Evolutionary conservation across 768 basidiomycete species (phyloP).

Genomic region (Boletus sp.): DNA sequence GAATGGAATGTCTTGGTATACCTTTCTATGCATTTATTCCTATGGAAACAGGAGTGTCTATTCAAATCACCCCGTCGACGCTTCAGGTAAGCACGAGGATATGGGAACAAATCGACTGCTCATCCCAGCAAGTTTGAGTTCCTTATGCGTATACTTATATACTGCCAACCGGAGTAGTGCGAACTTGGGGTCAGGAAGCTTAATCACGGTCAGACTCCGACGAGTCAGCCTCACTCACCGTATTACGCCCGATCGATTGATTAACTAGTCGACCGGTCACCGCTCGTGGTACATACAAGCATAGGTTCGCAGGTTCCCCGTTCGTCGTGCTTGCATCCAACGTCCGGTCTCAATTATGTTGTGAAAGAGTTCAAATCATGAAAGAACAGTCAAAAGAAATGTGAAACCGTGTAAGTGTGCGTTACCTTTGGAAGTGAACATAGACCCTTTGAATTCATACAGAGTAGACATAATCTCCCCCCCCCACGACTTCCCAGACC

Average conservation of each 20-base stretch:
- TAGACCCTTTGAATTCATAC: not conserved
- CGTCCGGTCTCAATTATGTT: not conserved
- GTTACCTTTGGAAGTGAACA: not conserved
- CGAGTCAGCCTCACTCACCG: constrained; percentile 5
- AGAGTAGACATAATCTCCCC: not conserved
- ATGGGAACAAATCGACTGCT: not conserved
- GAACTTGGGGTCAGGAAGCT: not conserved
- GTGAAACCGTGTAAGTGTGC: constrained; percentile 1
- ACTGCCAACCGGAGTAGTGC: not conserved
- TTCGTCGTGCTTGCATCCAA: not conserved
- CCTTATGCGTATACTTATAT: not conserved
- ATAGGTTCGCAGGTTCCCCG: not conserved
- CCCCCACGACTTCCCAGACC: not conserved
- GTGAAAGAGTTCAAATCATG: not conserved
- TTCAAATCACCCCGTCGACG: not conserved
- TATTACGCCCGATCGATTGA: not conserved
- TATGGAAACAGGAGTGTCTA: not conserved
- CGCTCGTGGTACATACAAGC: too few relatives aligned
- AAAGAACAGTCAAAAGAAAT: not conserved
- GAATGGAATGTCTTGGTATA: not conserved
- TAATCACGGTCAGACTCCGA: not conserved
- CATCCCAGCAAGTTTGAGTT: not conserved
- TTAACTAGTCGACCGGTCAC: not conserved
- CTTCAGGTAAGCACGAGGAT: not conserved
- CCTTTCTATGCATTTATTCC: not conserved